Base-by-base conservation (phyloP, 352 stramenopile species). In the Phytophthora ohioensis region DNA sequence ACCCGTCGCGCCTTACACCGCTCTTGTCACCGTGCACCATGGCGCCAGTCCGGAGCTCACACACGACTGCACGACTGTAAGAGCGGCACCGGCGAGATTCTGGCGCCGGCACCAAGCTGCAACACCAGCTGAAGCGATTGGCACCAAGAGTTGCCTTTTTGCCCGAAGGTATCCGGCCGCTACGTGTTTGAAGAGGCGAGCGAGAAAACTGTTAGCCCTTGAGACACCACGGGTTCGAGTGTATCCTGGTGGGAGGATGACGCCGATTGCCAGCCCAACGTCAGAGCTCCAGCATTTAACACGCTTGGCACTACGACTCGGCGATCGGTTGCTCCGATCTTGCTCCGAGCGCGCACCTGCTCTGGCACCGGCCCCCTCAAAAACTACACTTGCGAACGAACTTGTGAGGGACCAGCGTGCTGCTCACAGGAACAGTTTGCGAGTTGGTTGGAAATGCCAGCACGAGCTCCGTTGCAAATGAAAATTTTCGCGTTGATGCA, bases 311-410 rank as follows among this genome's bases (percentile, higher is more conserved):
- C 60, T 60, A 54, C 51, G 27, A 59, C 47, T 47, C n/a, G 32
- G 39, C 51, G 63, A 67, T 46, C 32, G 15, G 38, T 49, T 38
- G 49, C 57, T 58, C 69, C 52, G 46, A 32, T 75, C 55, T 67
- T 62, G 51, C 45, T 55, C 64, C 57, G 35, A 39, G 0, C 27
- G 0, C 27, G 69, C 51, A 66, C 64, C 36, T 67, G 41, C 69
- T 77, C 47, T 74, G 48, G 39, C 63, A 69, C 64, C 38, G 35
- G 43, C 21, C 68, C 34, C 15, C 17, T 69, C 64, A 60, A 65
- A 77, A 77, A 67, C 58, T 74, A 69, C 69, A 69, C 49, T 62
- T 73, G 55, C 55, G 63, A 71, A 51, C 61, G 55, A 42, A 17
- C 21, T 36, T 21, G 31, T 38, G 57, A 67, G 65, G 51, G 58